phyloP scores from a whole-genome alignment of 805 yeast genomes.

The Priceomyces medius region DNA sequence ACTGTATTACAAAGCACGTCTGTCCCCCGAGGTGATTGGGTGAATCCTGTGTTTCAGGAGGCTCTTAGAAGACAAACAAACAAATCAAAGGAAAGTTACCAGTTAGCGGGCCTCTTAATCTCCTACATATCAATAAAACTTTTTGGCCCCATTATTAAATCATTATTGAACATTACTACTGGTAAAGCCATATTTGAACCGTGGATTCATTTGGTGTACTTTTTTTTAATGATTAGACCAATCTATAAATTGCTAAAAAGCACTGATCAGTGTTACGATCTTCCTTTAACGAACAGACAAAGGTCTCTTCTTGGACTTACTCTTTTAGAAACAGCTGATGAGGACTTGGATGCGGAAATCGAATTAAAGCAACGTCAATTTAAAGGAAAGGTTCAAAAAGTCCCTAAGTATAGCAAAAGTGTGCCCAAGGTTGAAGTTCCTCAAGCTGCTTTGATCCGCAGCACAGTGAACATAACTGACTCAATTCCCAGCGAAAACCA shows the following conservation, averaged over 20 bases:
- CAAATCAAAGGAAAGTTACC: conserved; percentile 35
- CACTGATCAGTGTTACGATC: conserved; percentile 50
- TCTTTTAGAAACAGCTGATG: conserved; percentile 10
- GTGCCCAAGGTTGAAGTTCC: background rate
- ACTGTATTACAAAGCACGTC: background rate
- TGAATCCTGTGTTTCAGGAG: conserved; percentile 41
- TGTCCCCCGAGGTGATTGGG: conserved; percentile 33
- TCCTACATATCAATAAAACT: background rate
- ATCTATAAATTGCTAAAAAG: conserved; percentile 33
- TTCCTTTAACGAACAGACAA: conserved; percentile 48
- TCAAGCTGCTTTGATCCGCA: background rate
- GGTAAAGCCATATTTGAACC: background rate
- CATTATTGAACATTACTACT: background rate
- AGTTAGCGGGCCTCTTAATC: conserved; percentile 16
- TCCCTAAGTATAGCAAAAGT: conserved; percentile 20
- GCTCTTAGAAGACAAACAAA: conserved; percentile 48
- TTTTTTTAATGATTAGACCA: conserved; percentile 14
- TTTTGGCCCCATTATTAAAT: background rate
- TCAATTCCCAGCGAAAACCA: background rate
- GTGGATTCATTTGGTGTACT: background rate
- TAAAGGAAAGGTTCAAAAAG: conserved; percentile 12
- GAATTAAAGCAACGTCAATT: conserved; percentile 22
- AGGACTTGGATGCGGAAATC: conserved; percentile 17
- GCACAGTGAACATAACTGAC: background rate
- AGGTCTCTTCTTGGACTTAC: conserved; percentile 45